Evolutionary conservation across 164 flowering plant genomes (phyloP), one percentile per base, ranked within the genome.

Genomic region (Annona cherimola): DNA sequence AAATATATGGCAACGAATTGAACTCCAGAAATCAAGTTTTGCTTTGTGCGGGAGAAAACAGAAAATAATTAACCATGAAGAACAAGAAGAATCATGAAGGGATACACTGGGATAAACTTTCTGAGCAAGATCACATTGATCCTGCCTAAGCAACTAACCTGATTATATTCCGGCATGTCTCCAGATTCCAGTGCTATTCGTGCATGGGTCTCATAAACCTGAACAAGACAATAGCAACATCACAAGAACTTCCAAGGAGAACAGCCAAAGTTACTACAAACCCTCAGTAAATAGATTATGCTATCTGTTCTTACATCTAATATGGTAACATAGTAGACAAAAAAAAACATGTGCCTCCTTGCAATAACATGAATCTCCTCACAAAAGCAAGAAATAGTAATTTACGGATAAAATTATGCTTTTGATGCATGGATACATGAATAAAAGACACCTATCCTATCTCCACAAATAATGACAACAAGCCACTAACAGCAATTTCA

Each of bases 131-230:
- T 9, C 20, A 19, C 20, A 67, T 45, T 14, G 40, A 71, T 6
- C 35, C 42, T 14, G 42, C 20, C 42, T 35, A 72, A 41, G 62
- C 54, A 39, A 78, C 81, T 43, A 74, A 93, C 99, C 94, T 95
- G 99, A 85, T 91, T 93, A 81, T 81, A 93, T 82, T 95, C 99
- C 42, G 98, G 91, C 77, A 93, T 76, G 76, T 95, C 99, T 61
- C 95, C 98, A 76, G 78, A 86, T 85, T 91, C 99, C 63, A 95
- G 74, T 26, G 99, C 93, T 76, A 93, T 80, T 63, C 99, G 86
- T 61, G 93, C 99, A 91, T 93, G 99, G 76, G 98, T 91, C 85
- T 95, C 99, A 79, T 95, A 95, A 1, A 95, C 99, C 99, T 93
- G 83, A 78, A 75, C 3, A 62, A 63, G 6, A 73, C 41, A 7